Conservation (phyloP, 768 basidiomycete genomes). For the Pulveroboletus sp. region DNA sequence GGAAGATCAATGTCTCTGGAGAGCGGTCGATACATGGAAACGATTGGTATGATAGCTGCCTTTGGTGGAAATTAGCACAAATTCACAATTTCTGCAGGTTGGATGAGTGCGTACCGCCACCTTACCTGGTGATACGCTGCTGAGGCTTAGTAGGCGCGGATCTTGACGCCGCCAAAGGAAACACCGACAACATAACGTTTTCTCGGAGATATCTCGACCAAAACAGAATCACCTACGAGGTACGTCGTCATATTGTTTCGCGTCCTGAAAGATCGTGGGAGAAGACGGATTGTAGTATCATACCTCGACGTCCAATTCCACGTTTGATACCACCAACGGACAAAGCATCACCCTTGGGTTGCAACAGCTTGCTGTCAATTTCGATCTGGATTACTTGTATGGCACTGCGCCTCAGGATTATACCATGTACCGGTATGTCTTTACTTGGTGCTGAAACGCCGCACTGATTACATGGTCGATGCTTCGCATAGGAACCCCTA, state of each 20-base stretch:
- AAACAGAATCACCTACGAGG: conserved; percentile 72
- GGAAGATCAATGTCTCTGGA: conserved; percentile 45
- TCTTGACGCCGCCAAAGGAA: conserved; percentile 35
- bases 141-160: conserved; percentile 39
- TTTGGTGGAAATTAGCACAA: no score
- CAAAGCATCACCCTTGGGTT: conserved; percentile 51
- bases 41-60: conserved; percentile 51
- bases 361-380: conserved; percentile 45
- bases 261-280: neutral
- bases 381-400: conserved; percentile 58
- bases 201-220: conserved; percentile 73
- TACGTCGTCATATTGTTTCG: conserved; percentile 23
- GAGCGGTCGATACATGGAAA: conserved; percentile 91
- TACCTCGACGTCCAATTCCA: conserved; percentile 41
- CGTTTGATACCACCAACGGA: conserved; percentile 62
- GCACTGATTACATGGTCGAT: neutral
- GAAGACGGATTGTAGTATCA: conserved; percentile 50
- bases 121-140: neutral
- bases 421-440: conserved; percentile 53
- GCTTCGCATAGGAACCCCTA: conserved; percentile 45
- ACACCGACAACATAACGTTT: conserved; percentile 52
- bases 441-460: neutral
- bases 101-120: conserved; percentile 49
- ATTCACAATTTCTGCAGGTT: conserved; percentile 32
- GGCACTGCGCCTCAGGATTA: conserved; percentile 77